Percentiles rank a stretch among this genome's conserved stretches.
Conservation (phyloP, 257 asterid species). For the Vinca minor region DNA sequence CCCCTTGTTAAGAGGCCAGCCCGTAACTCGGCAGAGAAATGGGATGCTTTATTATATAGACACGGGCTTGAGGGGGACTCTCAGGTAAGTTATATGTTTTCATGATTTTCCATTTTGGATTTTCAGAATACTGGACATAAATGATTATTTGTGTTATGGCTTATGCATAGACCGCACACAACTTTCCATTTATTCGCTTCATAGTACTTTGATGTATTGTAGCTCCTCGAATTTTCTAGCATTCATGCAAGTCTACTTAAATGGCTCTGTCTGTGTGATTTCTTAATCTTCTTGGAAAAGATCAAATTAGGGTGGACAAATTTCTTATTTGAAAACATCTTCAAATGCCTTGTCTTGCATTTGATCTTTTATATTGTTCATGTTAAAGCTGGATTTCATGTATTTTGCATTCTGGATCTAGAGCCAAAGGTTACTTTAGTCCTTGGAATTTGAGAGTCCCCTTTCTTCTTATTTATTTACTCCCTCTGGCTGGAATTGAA, state of each 20-base stretch:
- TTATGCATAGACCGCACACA: not conserved
- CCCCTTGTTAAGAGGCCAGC: constrained; percentile 85
- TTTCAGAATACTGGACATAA: not conserved
- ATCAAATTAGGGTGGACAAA: not conserved
- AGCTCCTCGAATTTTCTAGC: not conserved
- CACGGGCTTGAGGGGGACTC: constrained; percentile 72
- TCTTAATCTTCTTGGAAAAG: not conserved
- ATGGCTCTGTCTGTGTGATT: not conserved
- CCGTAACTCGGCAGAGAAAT: constrained; percentile 84
- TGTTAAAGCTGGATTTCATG: not conserved
- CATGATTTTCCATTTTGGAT: not conserved
- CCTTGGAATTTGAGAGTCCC: not conserved
- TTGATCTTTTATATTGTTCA: not conserved
- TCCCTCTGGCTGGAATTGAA: no score
- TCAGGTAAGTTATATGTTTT: constrained; percentile 49
- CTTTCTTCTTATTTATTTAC: not conserved
- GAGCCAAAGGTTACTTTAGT: not conserved
- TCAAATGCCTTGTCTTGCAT: not conserved
- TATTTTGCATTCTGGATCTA: not conserved
- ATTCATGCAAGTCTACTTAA: not conserved
- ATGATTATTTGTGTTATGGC: not conserved
- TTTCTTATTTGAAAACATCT: not conserved
- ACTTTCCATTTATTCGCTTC: not conserved
- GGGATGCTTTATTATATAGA: constrained; percentile 94
- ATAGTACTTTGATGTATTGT: not conserved